A percentile compares a stretch with the other conserved stretches of the same genome.
phyloP scores from a whole-genome alignment of 2,329 filamentous ascomycete species.

The Cytospora chrysosperma region DNA sequence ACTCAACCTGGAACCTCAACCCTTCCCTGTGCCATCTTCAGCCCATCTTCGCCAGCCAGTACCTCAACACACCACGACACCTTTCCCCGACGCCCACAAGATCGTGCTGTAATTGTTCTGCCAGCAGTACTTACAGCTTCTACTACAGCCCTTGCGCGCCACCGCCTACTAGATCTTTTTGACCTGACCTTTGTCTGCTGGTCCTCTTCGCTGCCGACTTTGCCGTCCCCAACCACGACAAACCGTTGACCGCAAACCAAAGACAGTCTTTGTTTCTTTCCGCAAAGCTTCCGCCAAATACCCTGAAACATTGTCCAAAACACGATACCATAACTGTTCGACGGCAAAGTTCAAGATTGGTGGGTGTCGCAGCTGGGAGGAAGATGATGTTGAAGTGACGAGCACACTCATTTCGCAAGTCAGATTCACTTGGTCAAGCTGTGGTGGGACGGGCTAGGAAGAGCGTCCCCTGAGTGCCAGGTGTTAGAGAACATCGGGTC shows the following conservation, averaged over 20 bases:
- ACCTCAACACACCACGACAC: not conserved
- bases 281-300: not conserved
- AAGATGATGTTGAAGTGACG: slow-evolving; percentile 14
- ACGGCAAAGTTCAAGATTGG: not conserved
- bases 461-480: slow-evolving; percentile 4
- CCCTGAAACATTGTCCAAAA: not conserved
- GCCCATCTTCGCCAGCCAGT: not conserved
- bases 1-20: not conserved
- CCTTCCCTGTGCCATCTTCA: not conserved
- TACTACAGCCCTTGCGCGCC: not conserved
- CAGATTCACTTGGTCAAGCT: slow-evolving; percentile 15
- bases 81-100: not conserved
- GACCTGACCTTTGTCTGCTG: not conserved
- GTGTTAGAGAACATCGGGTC: slow-evolving; percentile 16
- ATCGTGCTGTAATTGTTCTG: not conserved
- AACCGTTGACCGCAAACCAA: not conserved
- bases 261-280: not conserved
- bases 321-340: not conserved
- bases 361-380: not conserved
- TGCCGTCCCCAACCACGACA: not conserved
- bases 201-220: not conserved
- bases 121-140: not conserved
- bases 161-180: no score
- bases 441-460: slow-evolving; percentile 19
- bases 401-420: slow-evolving; percentile 11